Conservation (phyloP, 495 filamentous ascomycete species). For the Trichocladium uniseriatum region DNA sequence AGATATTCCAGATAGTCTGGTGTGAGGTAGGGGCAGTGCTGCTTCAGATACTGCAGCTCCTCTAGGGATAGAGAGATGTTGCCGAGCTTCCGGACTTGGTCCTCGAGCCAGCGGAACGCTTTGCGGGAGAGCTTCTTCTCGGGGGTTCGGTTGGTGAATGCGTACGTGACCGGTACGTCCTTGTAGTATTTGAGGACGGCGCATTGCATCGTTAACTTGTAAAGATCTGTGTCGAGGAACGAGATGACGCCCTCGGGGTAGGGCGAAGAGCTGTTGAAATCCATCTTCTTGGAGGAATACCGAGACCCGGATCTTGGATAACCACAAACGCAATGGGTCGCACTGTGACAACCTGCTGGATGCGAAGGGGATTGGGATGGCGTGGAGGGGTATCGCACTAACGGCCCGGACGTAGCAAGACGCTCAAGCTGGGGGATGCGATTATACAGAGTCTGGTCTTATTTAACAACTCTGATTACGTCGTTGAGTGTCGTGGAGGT, state of each 20-base stretch:
- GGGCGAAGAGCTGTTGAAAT: slow-evolving; percentile 48
- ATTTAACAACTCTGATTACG: neutral
- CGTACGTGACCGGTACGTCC: slow-evolving; percentile 76
- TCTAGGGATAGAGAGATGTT: slow-evolving; percentile 67
- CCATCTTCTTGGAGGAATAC: slow-evolving; percentile 28
- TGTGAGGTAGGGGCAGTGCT: slow-evolving; percentile 73
- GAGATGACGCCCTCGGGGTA: slow-evolving; percentile 69
- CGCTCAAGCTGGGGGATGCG: neutral
- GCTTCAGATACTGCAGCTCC: slow-evolving; percentile 68
- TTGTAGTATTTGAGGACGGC: slow-evolving; percentile 86
- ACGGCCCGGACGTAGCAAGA: no score
- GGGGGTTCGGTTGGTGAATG: slow-evolving; percentile 89
- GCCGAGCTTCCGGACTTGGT: slow-evolving; percentile 71
- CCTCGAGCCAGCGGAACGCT: slow-evolving; percentile 76
- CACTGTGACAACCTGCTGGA: no score
- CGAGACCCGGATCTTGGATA: no score
- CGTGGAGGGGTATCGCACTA: no score
- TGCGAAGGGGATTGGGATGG: no score
- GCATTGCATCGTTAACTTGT: slow-evolving; percentile 99
- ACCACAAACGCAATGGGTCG: no score
- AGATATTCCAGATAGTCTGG: slow-evolving; percentile 71
- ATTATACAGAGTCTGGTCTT: neutral
- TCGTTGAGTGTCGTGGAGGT: neutral
- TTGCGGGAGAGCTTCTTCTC: slow-evolving; percentile 79
- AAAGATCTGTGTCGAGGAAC: slow-evolving; percentile 92